These are phyloP conservation scores for Paratinospora sagittata DNA, from an alignment of 164 flowering plant species.

Conservation along the genomic window DNA sequence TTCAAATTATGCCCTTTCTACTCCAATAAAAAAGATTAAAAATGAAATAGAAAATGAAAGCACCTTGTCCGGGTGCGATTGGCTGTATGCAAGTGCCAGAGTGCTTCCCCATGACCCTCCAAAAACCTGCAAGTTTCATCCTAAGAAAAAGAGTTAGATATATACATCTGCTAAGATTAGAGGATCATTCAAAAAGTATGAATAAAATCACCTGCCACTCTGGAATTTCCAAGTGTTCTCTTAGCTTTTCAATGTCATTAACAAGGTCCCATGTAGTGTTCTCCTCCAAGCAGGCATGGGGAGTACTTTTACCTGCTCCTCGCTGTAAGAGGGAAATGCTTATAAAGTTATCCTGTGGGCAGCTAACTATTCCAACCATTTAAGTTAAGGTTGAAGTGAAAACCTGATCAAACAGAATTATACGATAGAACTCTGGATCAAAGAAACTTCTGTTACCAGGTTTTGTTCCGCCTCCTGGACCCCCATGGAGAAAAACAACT, in stretches of 20 bases:
- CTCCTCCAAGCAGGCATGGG: conserved; percentile 95
- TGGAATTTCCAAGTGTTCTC: conserved; percentile 71
- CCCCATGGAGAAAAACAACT: conserved; percentile 93
- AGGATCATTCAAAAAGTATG: not conserved
- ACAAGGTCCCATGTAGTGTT: conserved; percentile 96
- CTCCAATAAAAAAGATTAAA: not conserved
- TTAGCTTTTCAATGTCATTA: conserved; percentile 77
- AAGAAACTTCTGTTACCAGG: conserved; percentile 82
- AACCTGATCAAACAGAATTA: conserved; percentile 95
- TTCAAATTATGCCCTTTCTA: not conserved
- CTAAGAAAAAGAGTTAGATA: conserved; percentile 11
- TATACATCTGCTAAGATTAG: not conserved
- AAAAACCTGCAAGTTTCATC: conserved; percentile 58
- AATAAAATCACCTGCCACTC: conserved; percentile 82
- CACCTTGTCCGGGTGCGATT: conserved; percentile 88
- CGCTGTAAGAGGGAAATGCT: conserved; percentile 37
- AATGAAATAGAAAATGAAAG: not conserved
- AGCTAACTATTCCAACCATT: not conserved
- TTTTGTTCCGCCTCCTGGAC: conserved; percentile 95
- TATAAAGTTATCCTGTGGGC: not conserved
- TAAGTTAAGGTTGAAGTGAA: not conserved
- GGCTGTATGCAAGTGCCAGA: conserved; percentile 87
- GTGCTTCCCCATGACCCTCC: conserved; percentile 99
- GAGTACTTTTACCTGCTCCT: conserved; percentile 96
- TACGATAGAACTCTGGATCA: conserved; percentile 86